phyloP scores from a whole-genome alignment of 805 yeast genomes.

The Tetrapisispora pingtungensis region DNA sequence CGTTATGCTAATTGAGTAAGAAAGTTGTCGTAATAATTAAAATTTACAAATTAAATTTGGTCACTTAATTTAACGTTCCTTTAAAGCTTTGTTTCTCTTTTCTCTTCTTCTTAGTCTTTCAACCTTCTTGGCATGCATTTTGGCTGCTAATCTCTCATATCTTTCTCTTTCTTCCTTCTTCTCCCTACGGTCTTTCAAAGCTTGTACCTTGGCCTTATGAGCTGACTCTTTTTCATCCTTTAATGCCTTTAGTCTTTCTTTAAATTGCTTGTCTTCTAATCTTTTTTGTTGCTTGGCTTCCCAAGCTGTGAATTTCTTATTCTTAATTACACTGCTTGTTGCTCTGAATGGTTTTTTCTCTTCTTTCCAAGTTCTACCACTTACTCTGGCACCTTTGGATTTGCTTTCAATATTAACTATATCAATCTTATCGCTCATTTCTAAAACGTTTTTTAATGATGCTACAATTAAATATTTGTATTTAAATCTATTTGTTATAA shows the following conservation, averaged over 20 bases:
- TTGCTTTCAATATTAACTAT: constrained; percentile 4
- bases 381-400: constrained; percentile 40
- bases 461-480: no score
- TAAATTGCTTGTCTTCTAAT: constrained; percentile 53
- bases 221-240: constrained; percentile 67
- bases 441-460: no score
- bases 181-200: constrained; percentile 62
- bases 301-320: constrained; percentile 42
- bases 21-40: no score
- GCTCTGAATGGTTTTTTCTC: constrained; percentile 60
- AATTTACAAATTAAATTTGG: no score
- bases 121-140: constrained; percentile 86
- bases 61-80: constrained; percentile 73
- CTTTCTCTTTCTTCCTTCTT: constrained; percentile 84
- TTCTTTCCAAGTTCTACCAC: constrained; percentile 66
- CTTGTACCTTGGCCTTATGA: constrained; percentile 43
- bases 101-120: constrained; percentile 85
- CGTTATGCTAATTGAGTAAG: no score
- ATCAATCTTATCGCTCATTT: not conserved
- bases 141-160: constrained; percentile 67
- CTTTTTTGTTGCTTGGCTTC: constrained; percentile 56
- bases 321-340: constrained; percentile 46
- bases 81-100: constrained; percentile 87
- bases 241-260: constrained; percentile 58
- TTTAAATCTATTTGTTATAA: no score